Conservation (phyloP, 2,329 filamentous ascomycete species). For the Claviceps sp. region DNA sequence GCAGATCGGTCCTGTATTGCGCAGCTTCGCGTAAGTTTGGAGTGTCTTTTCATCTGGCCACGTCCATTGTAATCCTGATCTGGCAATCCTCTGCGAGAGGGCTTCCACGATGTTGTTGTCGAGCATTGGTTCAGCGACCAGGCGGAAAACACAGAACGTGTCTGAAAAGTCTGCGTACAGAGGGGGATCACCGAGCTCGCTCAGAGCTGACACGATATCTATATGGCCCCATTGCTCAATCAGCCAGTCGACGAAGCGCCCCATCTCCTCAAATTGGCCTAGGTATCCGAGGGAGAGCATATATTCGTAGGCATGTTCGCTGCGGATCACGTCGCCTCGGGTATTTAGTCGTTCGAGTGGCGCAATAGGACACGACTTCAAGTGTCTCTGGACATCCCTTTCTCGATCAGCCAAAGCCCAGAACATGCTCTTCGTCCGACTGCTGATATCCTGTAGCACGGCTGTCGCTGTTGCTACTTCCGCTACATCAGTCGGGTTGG, state of each 20-base stretch:
- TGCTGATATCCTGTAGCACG: slow-evolving; percentile 11
- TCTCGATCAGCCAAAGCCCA: slow-evolving; percentile 14
- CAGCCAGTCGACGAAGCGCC: slow-evolving; percentile 45
- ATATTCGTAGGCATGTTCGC: slow-evolving; percentile 38
- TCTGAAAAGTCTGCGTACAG: slow-evolving; percentile 20
- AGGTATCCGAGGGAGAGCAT: slow-evolving; percentile 48
- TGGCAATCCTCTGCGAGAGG: slow-evolving; percentile 17
- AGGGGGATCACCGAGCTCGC: slow-evolving; percentile 20
- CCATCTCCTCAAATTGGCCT: slow-evolving; percentile 46
- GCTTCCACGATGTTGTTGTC: slow-evolving; percentile 15
- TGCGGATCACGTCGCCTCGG: slow-evolving; percentile 20
- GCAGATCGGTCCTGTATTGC: slow-evolving; percentile 13
- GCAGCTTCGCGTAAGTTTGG: slow-evolving; percentile 17
- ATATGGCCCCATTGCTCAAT: slow-evolving; percentile 28
- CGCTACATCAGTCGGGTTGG: not conserved
- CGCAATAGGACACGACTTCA: slow-evolving; percentile 12
- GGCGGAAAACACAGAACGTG: slow-evolving; percentile 33
- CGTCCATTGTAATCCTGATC: slow-evolving; percentile 14
- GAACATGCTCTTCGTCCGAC: slow-evolving; percentile 16
- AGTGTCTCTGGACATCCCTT: slow-evolving; percentile 8
- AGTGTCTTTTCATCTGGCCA: slow-evolving; percentile 28
- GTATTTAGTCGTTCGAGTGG: slow-evolving; percentile 20
- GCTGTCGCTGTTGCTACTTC: not conserved
- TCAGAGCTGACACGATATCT: slow-evolving; percentile 21
- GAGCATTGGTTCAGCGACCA: slow-evolving; percentile 32